Percentiles rank a stretch among this genome's conserved stretches.
Evolutionary conservation across 1,284 basidiomycete species (phyloP).

Genomic region (Prillingera fragicola): DNA sequence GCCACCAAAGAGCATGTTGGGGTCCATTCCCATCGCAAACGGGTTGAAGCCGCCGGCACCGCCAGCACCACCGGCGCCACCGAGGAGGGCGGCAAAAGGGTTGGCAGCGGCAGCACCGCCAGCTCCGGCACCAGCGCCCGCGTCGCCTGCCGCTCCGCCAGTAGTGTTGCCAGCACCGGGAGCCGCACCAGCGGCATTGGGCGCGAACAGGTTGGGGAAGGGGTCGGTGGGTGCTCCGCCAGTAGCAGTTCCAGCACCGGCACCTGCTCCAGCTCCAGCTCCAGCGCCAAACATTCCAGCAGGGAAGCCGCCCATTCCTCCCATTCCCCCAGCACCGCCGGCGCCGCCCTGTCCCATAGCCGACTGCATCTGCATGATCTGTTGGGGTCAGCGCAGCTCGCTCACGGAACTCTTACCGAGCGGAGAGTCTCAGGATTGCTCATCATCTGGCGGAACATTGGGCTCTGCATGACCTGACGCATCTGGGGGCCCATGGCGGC

Average conservation of each 20-base stretch:
- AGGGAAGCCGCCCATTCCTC: constrained; percentile 26
- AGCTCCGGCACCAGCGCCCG: background rate
- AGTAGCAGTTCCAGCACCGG: constrained; percentile 16
- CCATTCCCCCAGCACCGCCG: constrained; percentile 25
- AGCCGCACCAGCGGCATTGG: constrained; percentile 16
- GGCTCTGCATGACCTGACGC: constrained; percentile 69
- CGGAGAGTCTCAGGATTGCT: constrained; percentile 42
- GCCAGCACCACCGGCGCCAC: constrained; percentile 9
- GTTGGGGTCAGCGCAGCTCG: constrained; percentile 20
- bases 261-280: constrained; percentile 20
- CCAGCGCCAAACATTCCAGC: constrained; percentile 29
- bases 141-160: constrained; percentile 2
- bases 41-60: constrained; percentile 22
- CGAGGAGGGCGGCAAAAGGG: constrained; percentile 11
- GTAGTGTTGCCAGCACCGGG: constrained; percentile 9
- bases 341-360: constrained; percentile 37
- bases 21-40: constrained; percentile 32
- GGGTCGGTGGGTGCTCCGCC: constrained; percentile 31
- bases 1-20: constrained; percentile 54
- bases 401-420: constrained; percentile 23
- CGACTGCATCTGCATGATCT: constrained; percentile 71
- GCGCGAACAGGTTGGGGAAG: constrained; percentile 43
- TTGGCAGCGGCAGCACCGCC: constrained; percentile 5
- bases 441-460: constrained; percentile 77
- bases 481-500: constrained; percentile 72